Conservation (phyloP, 139 green algal species). For the Gonium pectorale region DNA sequence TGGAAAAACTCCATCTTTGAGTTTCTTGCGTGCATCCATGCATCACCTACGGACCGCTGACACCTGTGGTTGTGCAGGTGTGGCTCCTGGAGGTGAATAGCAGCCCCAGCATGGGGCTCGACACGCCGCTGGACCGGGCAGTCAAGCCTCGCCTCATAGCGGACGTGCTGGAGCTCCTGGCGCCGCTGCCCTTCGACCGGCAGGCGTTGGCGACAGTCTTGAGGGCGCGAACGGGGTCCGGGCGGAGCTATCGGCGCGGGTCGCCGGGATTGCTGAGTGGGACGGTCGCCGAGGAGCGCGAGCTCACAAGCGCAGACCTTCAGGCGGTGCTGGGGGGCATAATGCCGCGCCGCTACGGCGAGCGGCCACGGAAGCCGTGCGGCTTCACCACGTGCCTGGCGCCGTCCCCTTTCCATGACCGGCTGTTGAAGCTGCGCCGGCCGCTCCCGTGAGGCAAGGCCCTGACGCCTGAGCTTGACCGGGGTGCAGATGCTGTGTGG, state of each 20-base stretch:
- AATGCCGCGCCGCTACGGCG: conserved; percentile 45
- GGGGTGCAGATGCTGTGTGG: background rate
- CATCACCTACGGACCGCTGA: too few relatives aligned
- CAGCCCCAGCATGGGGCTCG: conserved; percentile 65
- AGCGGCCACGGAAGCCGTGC: conserved; percentile 4
- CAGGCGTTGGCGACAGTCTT: conserved; percentile 50
- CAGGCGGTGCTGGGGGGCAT: conserved; percentile 37
- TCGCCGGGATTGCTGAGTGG: conserved; percentile 41
- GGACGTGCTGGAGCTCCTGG: conserved; percentile 54
- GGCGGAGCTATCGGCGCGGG: conserved; percentile 1
- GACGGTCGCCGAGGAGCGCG: conserved; percentile 48
- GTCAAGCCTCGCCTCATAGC: conserved; percentile 57
- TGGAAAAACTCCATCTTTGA: too few relatives aligned
- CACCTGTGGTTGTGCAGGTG: conserved; percentile 9
- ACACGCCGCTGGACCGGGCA: conserved; percentile 61
- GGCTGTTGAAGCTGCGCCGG: conserved; percentile 36
- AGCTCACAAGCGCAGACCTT: conserved; percentile 42
- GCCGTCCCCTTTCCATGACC: conserved; percentile 43
- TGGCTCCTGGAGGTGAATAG: conserved; percentile 86
- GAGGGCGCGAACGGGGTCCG: background rate
- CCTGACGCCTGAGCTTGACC: background rate
- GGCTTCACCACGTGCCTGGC: conserved; percentile 46
- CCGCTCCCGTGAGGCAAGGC: conserved; percentile 24
- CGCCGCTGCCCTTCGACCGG: conserved; percentile 57
- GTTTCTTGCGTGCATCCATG: too few relatives aligned